Evolutionary conservation across 2,329 filamentous ascomycete genomes (phyloP).

Genomic region (Stenocarpella maydis): DNA sequence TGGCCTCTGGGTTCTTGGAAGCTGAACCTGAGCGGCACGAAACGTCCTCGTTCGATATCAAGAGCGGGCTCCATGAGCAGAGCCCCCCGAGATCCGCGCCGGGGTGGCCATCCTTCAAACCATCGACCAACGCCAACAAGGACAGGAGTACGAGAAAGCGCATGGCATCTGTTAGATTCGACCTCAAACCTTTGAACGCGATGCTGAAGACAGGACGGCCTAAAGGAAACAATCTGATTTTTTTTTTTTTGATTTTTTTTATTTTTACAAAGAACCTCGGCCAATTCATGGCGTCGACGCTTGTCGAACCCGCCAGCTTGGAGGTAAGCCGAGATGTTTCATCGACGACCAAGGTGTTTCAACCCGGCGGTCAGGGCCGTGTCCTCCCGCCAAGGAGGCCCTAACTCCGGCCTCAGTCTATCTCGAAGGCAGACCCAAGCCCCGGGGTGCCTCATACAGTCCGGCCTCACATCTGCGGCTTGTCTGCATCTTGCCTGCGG

Average conservation of each 20-base stretch:
- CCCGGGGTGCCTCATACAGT: not conserved
- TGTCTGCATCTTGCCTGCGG: not conserved
- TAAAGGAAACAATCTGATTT: not conserved
- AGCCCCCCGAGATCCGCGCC: not conserved
- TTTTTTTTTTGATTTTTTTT: fast-evolving
- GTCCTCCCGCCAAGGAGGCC: constrained; percentile 3
- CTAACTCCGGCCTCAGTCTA: not conserved
- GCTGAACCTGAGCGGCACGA: not conserved
- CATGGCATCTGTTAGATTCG: not conserved
- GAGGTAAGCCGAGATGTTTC: constrained; percentile 24
- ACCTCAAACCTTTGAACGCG: not conserved
- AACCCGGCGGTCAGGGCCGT: constrained; percentile 6
- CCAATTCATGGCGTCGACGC: not conserved
- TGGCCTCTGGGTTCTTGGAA: too few relatives aligned
- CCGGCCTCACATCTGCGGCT: not conserved
- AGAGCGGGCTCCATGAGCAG: constrained; percentile 7
- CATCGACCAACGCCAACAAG: not conserved
- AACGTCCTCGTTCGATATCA: not conserved
- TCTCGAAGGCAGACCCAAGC: not conserved
- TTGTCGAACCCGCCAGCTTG: not conserved
- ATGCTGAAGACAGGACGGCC: not conserved
- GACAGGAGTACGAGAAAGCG: not conserved
- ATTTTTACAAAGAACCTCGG: too few relatives aligned
- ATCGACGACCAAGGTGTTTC: constrained; percentile 24
- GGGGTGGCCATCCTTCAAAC: not conserved